phyloP scores from a whole-genome alignment of 805 yeast species.

The Starmerella asiatica region DNA sequence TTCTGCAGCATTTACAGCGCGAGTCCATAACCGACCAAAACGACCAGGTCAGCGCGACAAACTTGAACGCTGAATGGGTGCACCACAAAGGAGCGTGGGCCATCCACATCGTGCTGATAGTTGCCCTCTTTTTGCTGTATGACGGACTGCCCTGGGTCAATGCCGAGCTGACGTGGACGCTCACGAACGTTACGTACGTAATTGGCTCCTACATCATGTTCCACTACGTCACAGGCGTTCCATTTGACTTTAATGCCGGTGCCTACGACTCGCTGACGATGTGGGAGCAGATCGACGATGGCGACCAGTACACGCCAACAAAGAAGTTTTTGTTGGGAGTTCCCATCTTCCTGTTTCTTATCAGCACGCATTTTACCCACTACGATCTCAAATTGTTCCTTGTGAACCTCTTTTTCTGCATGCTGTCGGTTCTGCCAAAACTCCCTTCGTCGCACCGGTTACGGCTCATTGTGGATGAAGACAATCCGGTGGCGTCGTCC shows the following conservation, averaged over 20 bases:
- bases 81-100: constrained; percentile 91
- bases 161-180: constrained; percentile 81
- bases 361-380: constrained; percentile 80
- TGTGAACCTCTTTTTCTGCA: constrained; percentile 65
- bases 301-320: constrained; percentile 93
- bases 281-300: constrained; percentile 98
- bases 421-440: constrained; percentile 83
- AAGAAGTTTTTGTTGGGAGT: constrained; percentile 84
- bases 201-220: constrained; percentile 92
- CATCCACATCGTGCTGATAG: constrained; percentile 72
- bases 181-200: constrained; percentile 80
- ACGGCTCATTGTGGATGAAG: constrained; percentile 24
- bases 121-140: constrained; percentile 58
- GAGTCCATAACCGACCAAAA: constrained; percentile 84
- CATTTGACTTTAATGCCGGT: constrained; percentile 88
- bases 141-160: constrained; percentile 70
- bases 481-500: constrained; percentile 12
- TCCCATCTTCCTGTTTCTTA: constrained; percentile 76
- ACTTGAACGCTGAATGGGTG: constrained; percentile 92
- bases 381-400: constrained; percentile 70
- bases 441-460: constrained; percentile 42
- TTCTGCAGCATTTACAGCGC: constrained; percentile 84
- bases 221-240: constrained; percentile 92
- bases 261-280: constrained; percentile 90
- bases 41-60: constrained; percentile 80